phyloP scores from a whole-genome alignment of 1,139 yeast species.

The Candida smagusa region DNA sequence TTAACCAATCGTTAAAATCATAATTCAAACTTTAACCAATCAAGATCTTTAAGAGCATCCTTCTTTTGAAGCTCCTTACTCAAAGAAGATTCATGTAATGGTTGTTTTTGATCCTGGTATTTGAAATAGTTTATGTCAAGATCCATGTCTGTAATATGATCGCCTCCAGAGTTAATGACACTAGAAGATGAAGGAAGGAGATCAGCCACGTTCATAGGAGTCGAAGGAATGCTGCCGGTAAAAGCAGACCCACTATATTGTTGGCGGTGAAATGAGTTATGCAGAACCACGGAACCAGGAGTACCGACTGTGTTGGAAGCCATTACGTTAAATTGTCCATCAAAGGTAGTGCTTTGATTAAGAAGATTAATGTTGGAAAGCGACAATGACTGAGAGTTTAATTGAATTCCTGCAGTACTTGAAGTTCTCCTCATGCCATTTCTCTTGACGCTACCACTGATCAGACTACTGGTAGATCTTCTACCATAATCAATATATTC shows the following conservation, averaged over 20 bases:
- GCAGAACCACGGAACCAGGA: conserved; percentile 24
- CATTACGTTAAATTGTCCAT: conserved; percentile 8
- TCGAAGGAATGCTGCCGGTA: conserved; percentile 13
- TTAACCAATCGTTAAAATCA: too few relatives aligned
- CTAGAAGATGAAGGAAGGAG: conserved; percentile 16
- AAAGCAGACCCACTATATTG: neutral
- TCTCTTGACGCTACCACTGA: conserved; percentile 8
- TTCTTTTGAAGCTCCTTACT: conserved; percentile 3
- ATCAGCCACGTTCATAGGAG: conserved; percentile 20
- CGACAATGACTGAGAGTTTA: conserved; percentile 17
- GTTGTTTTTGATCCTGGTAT: conserved; percentile 6
- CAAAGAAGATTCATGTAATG: conserved; percentile 15
- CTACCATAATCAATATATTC: conserved; percentile 13
- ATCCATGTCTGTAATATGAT: conserved; percentile 8
- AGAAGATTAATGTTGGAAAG: conserved; percentile 26
- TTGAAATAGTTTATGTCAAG: conserved; percentile 7
- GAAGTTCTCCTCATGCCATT: conserved; percentile 6
- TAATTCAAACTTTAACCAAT: conserved; percentile 48
- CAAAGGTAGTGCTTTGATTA: conserved; percentile 21
- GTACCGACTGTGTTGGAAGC: conserved; percentile 13
- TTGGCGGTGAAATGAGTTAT: conserved; percentile 4
- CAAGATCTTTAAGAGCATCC: conserved; percentile 27
- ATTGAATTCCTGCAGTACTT: conserved; percentile 3
- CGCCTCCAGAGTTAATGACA: conserved; percentile 2
- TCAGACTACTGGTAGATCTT: conserved; percentile 12